Base-by-base conservation (phyloP, 2,329 filamentous ascomycete species). In the Sphaerulina musiva region DNA sequence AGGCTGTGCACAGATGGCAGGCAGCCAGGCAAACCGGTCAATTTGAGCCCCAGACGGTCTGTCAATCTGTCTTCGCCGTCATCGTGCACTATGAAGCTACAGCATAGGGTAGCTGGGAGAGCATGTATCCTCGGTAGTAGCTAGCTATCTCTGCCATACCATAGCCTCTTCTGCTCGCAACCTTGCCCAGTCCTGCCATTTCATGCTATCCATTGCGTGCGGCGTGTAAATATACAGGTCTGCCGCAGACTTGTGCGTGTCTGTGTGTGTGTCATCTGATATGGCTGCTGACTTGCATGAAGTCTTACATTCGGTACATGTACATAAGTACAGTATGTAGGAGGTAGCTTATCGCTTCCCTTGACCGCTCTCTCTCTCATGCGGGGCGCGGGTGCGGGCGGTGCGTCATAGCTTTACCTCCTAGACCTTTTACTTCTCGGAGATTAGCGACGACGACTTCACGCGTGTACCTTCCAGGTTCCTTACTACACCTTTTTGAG, bases 141-240 rank as follows among this genome's bases (percentile, higher is more conserved):
- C 34, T 38, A 38, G 34, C 34, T 38, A 51, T 41, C 48, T 43
- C 32, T 51, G 48, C 42, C 31, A 51, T 51, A 31, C 48, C 42
- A 51, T 45, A 44, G 48, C 48, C 39, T 36, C 48, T 51, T 46
- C 48, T 51, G 48, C 41, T 51, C 29, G 42, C 42, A 46, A 41
- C 12, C 6, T 9, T 10, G 10, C 34, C 34, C 10, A 38, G 4
- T 29, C 26, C 26, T 29, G 26, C 26, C 26, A 38, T 38, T 7
- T 4, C 8, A 11, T n/a, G 34, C 10, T 9, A 11, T 38, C 34
- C 34, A 9, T 36, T 8, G 34, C 34, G 34, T 36, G 10, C 9
- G 4, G 9, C 34, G 9, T 10, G 12, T 10, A 36, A 4, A 8
- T 5, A 8, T 36, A n/a, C 34, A 10, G 9, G 34, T 17, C 9